Base-by-base conservation (phyloP, 2,329 filamentous ascomycete genomes). In the Orbilia javanica region DNA sequence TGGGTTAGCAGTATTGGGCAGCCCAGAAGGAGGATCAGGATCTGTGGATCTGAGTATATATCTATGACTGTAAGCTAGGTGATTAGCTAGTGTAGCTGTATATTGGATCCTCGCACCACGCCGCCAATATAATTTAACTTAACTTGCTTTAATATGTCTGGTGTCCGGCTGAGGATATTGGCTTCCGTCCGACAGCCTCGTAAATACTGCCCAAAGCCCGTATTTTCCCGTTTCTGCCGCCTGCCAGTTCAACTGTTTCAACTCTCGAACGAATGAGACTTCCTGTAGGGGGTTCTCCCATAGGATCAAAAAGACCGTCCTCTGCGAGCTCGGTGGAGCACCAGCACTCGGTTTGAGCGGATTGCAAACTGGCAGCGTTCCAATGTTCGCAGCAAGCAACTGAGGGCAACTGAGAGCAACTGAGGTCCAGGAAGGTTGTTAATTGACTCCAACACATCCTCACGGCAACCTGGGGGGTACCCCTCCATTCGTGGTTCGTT, bases 81-180 rank as follows among this genome's bases (percentile, higher is more conserved):
- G n/a, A n/a, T n/a, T n/a, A n/a, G n/a, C n/a, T n/a, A n/a, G n/a
- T n/a, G n/a, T 15, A 29, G 50, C 62, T 71, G 42, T 44, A 18
- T n/a, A 10, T 39, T 44, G 65, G 73, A 76, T 77, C 73, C 73
- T 77, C 57, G 60, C 72, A 50, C 73, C n/a, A 71, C 57, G 20
- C 46, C 3, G 36, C 27, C 27, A 34, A 42, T 60, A 39, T 39
- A 25, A 60, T 15, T n/a, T 6, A 29, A 13, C 18, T 60, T 13
- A 1, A 11, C 34, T 36, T 44, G 5, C 39, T 44, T n/a, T 44
- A n/a, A n/a, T n/a, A 5, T 44, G 39, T 18, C 18, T 6, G 18
- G 18, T 60, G 20, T 60, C 65, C 50, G 50, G 50, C 65, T 60
- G 50, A 46, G 50, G 44, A 69, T 69, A 69, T 69, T 60, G 31